A percentile compares a stretch with the other conserved stretches of the same genome.
Evolutionary conservation across 2,329 filamentous ascomycete species (phyloP).

Genomic region (Phyllosticta capitalensis): DNA sequence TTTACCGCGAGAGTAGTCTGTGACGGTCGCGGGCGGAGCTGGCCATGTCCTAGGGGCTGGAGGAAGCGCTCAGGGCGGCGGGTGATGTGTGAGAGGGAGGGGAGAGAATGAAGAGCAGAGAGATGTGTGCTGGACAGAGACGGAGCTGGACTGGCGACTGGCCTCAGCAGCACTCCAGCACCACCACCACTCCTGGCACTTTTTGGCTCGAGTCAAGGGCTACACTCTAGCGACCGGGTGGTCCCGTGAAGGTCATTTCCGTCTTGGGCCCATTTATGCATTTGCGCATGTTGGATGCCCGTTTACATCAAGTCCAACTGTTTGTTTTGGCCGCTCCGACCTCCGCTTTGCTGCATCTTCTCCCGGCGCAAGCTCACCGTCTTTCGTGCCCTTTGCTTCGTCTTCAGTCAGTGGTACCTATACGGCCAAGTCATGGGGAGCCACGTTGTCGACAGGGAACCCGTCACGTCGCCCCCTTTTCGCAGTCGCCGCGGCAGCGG

Average conservation of each 20-base stretch:
- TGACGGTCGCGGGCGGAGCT: neutral
- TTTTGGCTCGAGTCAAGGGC: neutral
- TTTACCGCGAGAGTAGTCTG: neutral
- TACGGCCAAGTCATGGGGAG: constrained; percentile 4
- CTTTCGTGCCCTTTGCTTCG: neutral
- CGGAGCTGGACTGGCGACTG: too few relatives aligned
- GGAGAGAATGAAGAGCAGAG: neutral
- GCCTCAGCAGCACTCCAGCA: too few relatives aligned
- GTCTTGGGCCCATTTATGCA: constrained; percentile 8
- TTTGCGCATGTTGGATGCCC: neutral
- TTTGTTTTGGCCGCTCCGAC: neutral
- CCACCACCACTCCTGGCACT: too few relatives aligned
- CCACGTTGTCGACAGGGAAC: constrained; percentile 10
- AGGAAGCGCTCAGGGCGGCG: neutral
- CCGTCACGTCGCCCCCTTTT: constrained; percentile 2
- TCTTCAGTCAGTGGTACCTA: neutral
- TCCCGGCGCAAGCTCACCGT: neutral
- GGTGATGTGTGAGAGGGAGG: neutral
- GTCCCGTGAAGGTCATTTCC: constrained; percentile 8
- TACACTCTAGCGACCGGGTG: neutral
- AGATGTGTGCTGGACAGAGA: neutral
- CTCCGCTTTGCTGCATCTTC: neutral
- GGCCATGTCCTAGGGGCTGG: neutral
- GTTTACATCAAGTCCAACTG: neutral
- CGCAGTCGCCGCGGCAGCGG: constrained; percentile 2